Evolutionary conservation across 768 basidiomycete species (phyloP).

Genomic region (Brasilioporus rufonigricans): DNA sequence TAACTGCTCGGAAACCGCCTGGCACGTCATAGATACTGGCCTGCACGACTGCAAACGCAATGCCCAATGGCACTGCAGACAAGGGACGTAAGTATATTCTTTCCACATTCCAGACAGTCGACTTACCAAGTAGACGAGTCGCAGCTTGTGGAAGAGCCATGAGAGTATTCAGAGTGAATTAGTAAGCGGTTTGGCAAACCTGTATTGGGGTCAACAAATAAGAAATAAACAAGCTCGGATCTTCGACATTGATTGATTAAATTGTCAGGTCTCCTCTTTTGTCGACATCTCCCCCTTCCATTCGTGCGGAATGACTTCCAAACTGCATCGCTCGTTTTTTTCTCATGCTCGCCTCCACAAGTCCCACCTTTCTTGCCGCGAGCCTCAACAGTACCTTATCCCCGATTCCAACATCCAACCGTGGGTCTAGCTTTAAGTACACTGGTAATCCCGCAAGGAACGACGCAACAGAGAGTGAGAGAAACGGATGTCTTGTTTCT

Average conservation of each 20-base stretch:
- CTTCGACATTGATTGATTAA: neutral
- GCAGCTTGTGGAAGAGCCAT: slow-evolving; percentile 54
- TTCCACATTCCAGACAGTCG: neutral
- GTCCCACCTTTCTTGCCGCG: slow-evolving; percentile 68
- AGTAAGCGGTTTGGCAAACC: neutral
- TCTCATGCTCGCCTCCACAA: slow-evolving; percentile 66
- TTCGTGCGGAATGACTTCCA: slow-evolving; percentile 82
- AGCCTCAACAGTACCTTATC: slow-evolving; percentile 86
- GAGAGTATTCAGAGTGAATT: slow-evolving; percentile 1
- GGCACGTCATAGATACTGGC: slow-evolving; percentile 74
- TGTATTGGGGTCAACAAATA: slow-evolving; percentile 19
- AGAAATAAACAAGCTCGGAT: slow-evolving; percentile 23
- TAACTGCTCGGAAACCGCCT: slow-evolving; percentile 90
- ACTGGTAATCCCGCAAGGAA: slow-evolving; percentile 81
- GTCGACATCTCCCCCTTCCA: slow-evolving; percentile 59
- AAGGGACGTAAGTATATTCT: slow-evolving; percentile 8
- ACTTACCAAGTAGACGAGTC: slow-evolving; percentile 49
- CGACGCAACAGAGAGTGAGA: slow-evolving; percentile 73
- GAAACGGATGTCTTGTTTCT: slow-evolving; percentile 89
- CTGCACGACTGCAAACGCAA: slow-evolving; percentile 42
- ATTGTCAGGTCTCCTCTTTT: slow-evolving; percentile 48
- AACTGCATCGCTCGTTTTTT: slow-evolving; percentile 98
- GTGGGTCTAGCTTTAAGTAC: slow-evolving; percentile 76
- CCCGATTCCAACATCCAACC: slow-evolving; percentile 71
- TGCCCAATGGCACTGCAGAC: slow-evolving; percentile 36